A percentile compares a stretch with the other conserved stretches of the same genome.
Evolutionary conservation across 805 yeast species (phyloP).

Genomic region (Candida peoriensis): DNA sequence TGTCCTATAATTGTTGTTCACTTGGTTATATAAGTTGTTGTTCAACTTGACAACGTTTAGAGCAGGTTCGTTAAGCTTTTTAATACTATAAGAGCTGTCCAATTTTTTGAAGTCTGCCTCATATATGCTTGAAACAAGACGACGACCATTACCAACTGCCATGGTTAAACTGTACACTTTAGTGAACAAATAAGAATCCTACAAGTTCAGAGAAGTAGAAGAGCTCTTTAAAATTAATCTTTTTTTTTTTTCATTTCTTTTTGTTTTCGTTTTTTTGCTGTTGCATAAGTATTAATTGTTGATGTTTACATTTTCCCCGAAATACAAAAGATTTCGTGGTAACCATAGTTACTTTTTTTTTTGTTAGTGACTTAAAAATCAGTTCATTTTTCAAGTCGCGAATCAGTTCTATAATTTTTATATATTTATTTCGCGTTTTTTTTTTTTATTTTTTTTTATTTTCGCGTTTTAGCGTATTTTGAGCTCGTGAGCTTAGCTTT

Average conservation of each 20-base stretch:
- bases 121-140: constrained; percentile 21
- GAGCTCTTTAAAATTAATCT: no score
- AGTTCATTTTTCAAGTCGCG: no score
- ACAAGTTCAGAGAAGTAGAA: no score
- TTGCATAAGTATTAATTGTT: no score
- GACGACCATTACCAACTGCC: constrained; percentile 10
- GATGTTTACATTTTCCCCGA: constrained; percentile 3
- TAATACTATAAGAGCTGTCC: constrained; percentile 1
- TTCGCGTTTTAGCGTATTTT: no score
- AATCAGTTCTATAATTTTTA: no score
- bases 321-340: neutral
- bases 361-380: neutral
- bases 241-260: neutral
- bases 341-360: neutral
- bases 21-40: constrained; percentile 15
- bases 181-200: no score
- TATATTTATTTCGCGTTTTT: no score
- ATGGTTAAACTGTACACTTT: no score
- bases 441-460: no score
- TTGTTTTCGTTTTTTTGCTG: neutral
- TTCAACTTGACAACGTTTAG: constrained; percentile 18
- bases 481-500: no score
- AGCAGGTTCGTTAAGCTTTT: constrained; percentile 15
- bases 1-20: constrained; percentile 15
- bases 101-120: constrained; percentile 17